Evolutionary conservation across 371 early-diverging fungal genomes (phyloP), one percentile per base, ranked within the genome.

Genomic region (Rhizopus sp.): DNA sequence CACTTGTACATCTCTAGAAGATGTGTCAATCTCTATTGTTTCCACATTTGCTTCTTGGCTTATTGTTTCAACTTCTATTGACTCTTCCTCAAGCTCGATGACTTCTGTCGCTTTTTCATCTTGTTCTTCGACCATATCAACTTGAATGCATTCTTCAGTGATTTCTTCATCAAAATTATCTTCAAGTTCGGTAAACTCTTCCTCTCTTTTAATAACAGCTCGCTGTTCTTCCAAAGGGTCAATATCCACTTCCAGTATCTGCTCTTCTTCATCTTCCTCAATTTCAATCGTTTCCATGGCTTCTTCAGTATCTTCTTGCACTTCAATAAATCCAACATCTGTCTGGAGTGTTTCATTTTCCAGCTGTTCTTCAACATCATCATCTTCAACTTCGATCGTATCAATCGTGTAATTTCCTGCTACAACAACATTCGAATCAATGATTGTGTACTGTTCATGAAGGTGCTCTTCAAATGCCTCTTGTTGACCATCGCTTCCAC

Each of bases 211-310:
- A 23, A 23, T 2, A 23, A 2, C 23, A 23, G 23, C 2, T 23
- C 23, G 23, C 2, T 23, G 23, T 23, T 23, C 23, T 23, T 23
- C 23, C 23, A 23, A 23, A 23, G 23, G 23, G 2, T 23, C 23
- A 40, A 37, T 38, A n/a, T 33, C 42, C 1, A 53, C 33, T 4
- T 31, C 42, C 44, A 40, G 29, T 5, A 31, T 30, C 44, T 10
- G 8, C 2, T 23, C 23, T 23, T 23, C 44, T 1, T n/a, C 44
- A 8, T n/a, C 29, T 16, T 41, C 54, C n/a, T 53, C 54, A 31
- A 41, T 15, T n/a, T 40, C 42, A 5, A 41, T 41, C 30, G 44
- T 53, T 42, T 53, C 54, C 10, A 53, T 5, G n/a, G 16, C 7
- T 41, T 41, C 41, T n/a, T 41, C 41, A 23, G 23, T 23, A 23